Percentiles rank a stretch among this genome's conserved stretches.
These are phyloP conservation scores for Saccharomyces mikatae DNA, from an alignment of 805 yeast species.

Conservation along the genomic window DNA sequence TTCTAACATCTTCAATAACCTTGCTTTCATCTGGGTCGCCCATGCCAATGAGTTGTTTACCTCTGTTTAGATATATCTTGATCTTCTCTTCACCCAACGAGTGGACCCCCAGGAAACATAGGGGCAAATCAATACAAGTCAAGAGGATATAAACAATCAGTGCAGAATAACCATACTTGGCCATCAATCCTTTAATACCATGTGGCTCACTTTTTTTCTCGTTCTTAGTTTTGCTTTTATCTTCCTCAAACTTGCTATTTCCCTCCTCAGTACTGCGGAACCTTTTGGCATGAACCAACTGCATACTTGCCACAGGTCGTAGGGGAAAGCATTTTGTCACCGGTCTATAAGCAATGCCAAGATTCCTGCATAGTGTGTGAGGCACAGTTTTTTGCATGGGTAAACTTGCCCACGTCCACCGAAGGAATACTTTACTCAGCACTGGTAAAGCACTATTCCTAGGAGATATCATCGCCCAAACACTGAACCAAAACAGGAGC, in stretches of 20 bases:
- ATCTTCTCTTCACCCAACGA: slow-evolving; percentile 80
- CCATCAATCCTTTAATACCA: slow-evolving; percentile 53
- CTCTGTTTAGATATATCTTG: slow-evolving; percentile 52
- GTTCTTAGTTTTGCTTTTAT: not conserved
- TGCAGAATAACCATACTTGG: slow-evolving; percentile 88
- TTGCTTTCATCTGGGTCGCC: slow-evolving; percentile 41
- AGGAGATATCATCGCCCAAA: not conserved
- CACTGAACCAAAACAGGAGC: not conserved
- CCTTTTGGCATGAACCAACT: not conserved
- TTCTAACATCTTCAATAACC: slow-evolving; percentile 30
- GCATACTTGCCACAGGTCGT: not conserved
- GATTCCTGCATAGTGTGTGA: not conserved
- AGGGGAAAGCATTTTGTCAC: not conserved
- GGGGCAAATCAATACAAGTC: slow-evolving; percentile 70
- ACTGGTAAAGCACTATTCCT: not conserved
- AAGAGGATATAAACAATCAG: slow-evolving; percentile 73
- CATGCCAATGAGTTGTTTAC: slow-evolving; percentile 55
- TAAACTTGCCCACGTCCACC: not conserved
- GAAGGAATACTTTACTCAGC: not conserved
- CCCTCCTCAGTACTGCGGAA: not conserved
- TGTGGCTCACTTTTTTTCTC: slow-evolving; percentile 11
- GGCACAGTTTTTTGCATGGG: not conserved
- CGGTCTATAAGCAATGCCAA: not conserved
- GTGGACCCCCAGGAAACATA: slow-evolving; percentile 77
- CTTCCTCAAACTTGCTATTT: not conserved